These are phyloP conservation scores for Teunomyces atbi DNA, from an alignment of 805 yeast genomes.

Conservation along the genomic window DNA sequence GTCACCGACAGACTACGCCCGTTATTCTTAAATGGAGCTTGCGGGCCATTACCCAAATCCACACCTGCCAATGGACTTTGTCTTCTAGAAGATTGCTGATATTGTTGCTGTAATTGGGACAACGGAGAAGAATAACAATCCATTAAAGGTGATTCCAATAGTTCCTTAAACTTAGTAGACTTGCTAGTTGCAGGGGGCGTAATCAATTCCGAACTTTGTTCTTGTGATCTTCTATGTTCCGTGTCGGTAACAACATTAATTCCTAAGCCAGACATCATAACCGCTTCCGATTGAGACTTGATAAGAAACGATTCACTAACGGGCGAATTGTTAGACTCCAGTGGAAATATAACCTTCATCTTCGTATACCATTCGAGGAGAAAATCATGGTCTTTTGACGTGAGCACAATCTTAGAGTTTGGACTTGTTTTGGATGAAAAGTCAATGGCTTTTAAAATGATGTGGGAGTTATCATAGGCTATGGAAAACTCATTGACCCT, in stretches of 20 bases:
- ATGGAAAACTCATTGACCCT: constrained; percentile 36
- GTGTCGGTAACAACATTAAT: constrained; percentile 23
- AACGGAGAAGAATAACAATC: constrained; percentile 12
- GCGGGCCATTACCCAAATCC: constrained; percentile 2
- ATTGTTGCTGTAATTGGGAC: constrained; percentile 15
- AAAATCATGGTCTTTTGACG: constrained; percentile 12
- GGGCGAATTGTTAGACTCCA: constrained; percentile 23
- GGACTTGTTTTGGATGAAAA: constrained; percentile 17
- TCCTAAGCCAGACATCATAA: constrained; percentile 32
- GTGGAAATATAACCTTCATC: constrained; percentile 34
- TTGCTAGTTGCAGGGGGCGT: constrained; percentile 10
- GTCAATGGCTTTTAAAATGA: constrained; percentile 12
- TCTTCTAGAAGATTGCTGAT: constrained; percentile 5
- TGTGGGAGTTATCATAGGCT: constrained; percentile 10
- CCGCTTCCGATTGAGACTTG: constrained; percentile 11
- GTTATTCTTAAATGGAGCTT: constrained; percentile 4
- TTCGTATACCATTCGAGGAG: constrained; percentile 31
- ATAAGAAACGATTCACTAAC: constrained; percentile 19
- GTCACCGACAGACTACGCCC: constrained; percentile 3
- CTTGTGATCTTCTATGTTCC: constrained; percentile 8
- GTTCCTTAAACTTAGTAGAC: constrained; percentile 13
- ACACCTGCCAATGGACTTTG: neutral
- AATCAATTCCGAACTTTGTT: constrained; percentile 3
- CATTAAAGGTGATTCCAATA: constrained; percentile 12
- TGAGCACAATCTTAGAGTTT: constrained; percentile 18